Evolutionary conservation across 345 rosid species (phyloP), one percentile per base, ranked within the genome.

Genomic region (Sapria himalayana): DNA sequence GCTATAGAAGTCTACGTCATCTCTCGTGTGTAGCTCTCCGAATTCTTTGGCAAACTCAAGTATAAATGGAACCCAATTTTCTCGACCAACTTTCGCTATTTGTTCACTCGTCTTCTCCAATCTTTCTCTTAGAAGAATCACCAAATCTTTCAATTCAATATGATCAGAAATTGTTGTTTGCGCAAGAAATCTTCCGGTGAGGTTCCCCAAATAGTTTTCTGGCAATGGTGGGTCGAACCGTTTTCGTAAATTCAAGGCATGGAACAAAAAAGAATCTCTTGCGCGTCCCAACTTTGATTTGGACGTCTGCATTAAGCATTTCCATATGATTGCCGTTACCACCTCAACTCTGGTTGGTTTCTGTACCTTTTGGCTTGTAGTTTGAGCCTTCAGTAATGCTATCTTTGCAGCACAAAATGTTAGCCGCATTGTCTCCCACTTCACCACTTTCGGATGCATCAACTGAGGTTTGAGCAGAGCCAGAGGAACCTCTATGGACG

Each of bases 81-180:
- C 61, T 1, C 48, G 14, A 10, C 37, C 54, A 32, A 25, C 55
- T 11, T 44, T 43, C 19, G 46, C 1, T 19, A 56, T 43, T 2
- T 31, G 23, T 33, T 52, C 42, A 15, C 44, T 29, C 20, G 62
- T 61, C 45, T 55, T 49, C 46, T 58, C 58, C 27, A 52, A 55
- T 4, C 51, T 49, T 41, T 41, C 46, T 14, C 60, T 46, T 18
- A 56, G 29, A 16, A 51, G 3, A 7, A 1, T 22, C 1, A 56
- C 54, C 37, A 65, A 40, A 41, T 38, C 39, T 13, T 46, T 46
- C 35, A 65, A 46, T 39, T 65, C 57, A 33, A 39, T 25, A 41
- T 52, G 41, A 31, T 40, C 51, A 11, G 11, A 3, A 27, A 46
- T 22, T 29, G 34, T 55, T 23, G 51, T 52, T 41, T 35, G 22